A percentile compares a stretch with the other conserved stretches of the same genome.
These are phyloP conservation scores for Tricholoma furcatifolium DNA, from an alignment of 768 basidiomycete species.

Conservation along the genomic window DNA sequence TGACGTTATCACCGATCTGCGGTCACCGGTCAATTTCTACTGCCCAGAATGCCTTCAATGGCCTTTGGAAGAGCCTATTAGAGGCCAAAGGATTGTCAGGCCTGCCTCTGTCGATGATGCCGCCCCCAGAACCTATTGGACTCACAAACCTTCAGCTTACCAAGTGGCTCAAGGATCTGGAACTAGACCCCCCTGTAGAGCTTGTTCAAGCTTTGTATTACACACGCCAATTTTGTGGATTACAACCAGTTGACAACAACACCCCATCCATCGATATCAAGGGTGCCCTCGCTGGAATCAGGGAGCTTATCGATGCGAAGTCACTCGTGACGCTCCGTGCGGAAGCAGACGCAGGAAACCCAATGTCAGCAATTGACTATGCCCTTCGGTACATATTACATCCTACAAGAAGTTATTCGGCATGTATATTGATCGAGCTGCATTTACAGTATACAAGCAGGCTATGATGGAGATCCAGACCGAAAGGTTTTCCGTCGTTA, in stretches of 20 bases:
- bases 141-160: slow-evolving; percentile 1
- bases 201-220: slow-evolving; percentile 7
- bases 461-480: slow-evolving; percentile 12
- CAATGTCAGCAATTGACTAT: slow-evolving; percentile 13
- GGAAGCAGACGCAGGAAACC: slow-evolving; percentile 17
- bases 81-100: background rate
- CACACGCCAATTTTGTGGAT: background rate
- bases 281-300: background rate
- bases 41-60: slow-evolving; percentile 7
- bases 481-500: slow-evolving; percentile 11
- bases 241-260: background rate
- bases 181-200: background rate
- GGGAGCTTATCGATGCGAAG: slow-evolving; percentile 4
- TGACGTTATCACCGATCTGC: slow-evolving; percentile 11
- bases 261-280: background rate
- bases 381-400: slow-evolving; percentile 12
- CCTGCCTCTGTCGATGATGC: background rate
- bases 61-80: slow-evolving; percentile 7
- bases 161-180: background rate
- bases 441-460: slow-evolving; percentile 10
- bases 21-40: background rate
- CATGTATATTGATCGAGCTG: background rate
- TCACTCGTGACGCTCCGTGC: slow-evolving; percentile 4
- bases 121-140: slow-evolving; percentile 6
- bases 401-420: background rate